Percentiles rank a stretch among this genome's conserved stretches.
Conservation (phyloP, 139 green algal genomes). For the Chloropicon primus region DNA sequence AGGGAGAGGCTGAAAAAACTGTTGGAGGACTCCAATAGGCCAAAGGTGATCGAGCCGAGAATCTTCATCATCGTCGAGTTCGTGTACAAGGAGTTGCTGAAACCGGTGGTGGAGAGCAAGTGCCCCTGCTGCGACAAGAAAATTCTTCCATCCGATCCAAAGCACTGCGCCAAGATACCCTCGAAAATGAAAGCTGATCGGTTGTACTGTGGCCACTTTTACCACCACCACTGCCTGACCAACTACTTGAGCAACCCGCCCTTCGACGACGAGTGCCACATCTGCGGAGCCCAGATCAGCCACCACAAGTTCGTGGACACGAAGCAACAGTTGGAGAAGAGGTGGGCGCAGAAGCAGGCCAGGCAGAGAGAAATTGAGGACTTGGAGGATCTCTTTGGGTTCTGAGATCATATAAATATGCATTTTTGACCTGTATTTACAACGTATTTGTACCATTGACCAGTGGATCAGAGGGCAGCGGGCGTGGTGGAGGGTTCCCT, state of each 20-base stretch:
- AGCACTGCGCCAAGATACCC: background rate
- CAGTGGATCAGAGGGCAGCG: too few relatives aligned
- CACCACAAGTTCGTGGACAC: background rate
- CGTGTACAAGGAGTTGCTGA: background rate
- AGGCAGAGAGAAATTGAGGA: constrained; percentile 3
- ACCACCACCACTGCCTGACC: background rate
- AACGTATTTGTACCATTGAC: too few relatives aligned
- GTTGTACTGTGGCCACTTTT: constrained; percentile 3
- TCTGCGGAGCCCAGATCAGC: background rate
- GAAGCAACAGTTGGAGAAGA: background rate
- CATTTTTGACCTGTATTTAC: too few relatives aligned
- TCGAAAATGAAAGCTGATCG: background rate
- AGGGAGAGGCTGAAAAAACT: background rate
- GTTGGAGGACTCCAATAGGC: background rate
- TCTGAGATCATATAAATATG: background rate
- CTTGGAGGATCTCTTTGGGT: background rate
- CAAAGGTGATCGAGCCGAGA: background rate
- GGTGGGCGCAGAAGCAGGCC: constrained; percentile 4
- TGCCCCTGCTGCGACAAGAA: background rate
- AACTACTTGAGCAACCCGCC: constrained; percentile 1
- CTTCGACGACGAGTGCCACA: background rate
- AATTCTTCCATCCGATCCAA: background rate
- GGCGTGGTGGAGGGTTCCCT: too few relatives aligned
- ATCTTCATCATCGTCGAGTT: background rate
- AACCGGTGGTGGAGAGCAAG: background rate